Evolutionary conservation across 75 land plant species (phyloP).

Genomic region (Pinus albicaulis): DNA sequence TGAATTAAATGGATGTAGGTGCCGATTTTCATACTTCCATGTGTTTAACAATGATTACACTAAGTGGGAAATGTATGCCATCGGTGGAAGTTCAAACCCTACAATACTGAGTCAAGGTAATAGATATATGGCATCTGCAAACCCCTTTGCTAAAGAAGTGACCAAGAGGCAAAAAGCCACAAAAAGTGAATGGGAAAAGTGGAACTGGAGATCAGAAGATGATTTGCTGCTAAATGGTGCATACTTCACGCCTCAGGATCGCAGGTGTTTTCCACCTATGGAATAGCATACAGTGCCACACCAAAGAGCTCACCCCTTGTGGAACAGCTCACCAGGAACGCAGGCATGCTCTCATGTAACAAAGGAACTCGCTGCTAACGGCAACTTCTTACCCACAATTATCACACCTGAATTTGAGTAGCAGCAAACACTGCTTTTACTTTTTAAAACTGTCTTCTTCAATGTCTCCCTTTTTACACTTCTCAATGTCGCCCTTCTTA

Average conservation of each 20-base stretch:
- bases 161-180: neutral
- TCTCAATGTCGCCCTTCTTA: no score
- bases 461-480: no score
- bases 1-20: slow-evolving; percentile 27
- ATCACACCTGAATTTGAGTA: neutral
- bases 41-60: slow-evolving; percentile 63
- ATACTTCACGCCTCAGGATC: slow-evolving; percentile 53
- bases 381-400: neutral
- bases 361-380: no score
- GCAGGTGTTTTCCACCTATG: neutral
- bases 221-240: slow-evolving; percentile 60
- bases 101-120: slow-evolving; percentile 73
- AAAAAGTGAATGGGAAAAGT: neutral
- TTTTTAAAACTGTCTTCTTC: no score
- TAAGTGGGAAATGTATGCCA: slow-evolving; percentile 64
- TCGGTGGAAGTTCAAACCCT: slow-evolving; percentile 69
- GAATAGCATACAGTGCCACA: neutral
- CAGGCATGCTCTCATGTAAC: neutral
- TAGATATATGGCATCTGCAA: slow-evolving; percentile 45
- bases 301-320: neutral
- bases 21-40: slow-evolving; percentile 60
- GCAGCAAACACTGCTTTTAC: no score
- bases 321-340: neutral
- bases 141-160: slow-evolving; percentile 21
- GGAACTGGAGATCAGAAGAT: slow-evolving; percentile 57